A percentile compares a stretch with the other conserved stretches of the same genome.
These are phyloP conservation scores for Yamadazyma olivae DNA, from an alignment of 805 yeast species.

Conservation along the genomic window DNA sequence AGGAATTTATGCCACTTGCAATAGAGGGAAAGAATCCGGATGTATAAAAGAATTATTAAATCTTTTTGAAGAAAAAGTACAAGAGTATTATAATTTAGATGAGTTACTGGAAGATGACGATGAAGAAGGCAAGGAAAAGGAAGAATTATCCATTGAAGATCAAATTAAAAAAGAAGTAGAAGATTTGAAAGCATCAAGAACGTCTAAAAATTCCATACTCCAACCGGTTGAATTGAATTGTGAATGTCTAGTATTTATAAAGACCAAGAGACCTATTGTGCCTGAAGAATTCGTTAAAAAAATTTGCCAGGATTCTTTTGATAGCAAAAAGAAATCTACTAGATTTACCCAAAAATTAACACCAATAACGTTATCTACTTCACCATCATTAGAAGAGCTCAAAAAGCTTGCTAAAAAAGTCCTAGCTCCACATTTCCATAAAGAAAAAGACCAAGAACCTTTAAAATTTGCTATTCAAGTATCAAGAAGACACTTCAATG, in stretches of 20 bases:
- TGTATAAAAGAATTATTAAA: slow-evolving; percentile 71
- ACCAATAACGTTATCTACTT: slow-evolving; percentile 74
- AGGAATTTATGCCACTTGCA: slow-evolving; percentile 89
- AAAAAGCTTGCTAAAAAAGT: slow-evolving; percentile 55
- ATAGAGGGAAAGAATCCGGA: slow-evolving; percentile 71
- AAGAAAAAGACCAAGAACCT: slow-evolving; percentile 34
- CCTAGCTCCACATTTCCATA: slow-evolving; percentile 67
- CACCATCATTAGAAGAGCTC: slow-evolving; percentile 69
- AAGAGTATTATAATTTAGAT: slow-evolving; percentile 27
- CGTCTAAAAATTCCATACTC: slow-evolving; percentile 44
- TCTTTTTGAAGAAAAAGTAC: slow-evolving; percentile 45
- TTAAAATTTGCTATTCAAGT: slow-evolving; percentile 77
- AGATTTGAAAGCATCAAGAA: slow-evolving; percentile 48
- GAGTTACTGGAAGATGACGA: slow-evolving; percentile 14
- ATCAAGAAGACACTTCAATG: slow-evolving; percentile 72
- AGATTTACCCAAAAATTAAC: slow-evolving; percentile 76
- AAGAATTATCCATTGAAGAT: slow-evolving; percentile 67
- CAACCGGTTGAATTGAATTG: slow-evolving; percentile 65
- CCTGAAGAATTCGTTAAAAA: slow-evolving; percentile 70
- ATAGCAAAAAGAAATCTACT: slow-evolving; percentile 53
- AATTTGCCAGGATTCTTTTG: slow-evolving; percentile 59
- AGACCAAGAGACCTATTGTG: slow-evolving; percentile 72
- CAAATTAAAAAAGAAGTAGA: slow-evolving; percentile 69
- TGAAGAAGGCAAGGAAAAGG: slow-evolving; percentile 33
- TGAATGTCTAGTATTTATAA: slow-evolving; percentile 83